phyloP scores from a whole-genome alignment of 352 stramenopile species.

The Phytopythium helicoides region DNA sequence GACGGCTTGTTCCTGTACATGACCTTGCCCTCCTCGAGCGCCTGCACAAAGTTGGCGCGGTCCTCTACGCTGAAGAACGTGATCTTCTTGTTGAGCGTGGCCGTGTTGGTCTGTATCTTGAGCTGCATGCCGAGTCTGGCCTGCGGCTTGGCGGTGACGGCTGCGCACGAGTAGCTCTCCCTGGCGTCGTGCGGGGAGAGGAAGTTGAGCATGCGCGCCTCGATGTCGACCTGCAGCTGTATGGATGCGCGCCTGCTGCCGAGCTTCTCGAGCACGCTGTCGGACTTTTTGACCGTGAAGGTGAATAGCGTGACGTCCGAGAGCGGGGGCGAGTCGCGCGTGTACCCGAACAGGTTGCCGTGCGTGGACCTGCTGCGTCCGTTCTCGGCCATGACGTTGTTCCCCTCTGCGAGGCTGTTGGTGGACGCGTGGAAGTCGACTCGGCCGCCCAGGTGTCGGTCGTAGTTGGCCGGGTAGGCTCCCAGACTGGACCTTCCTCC shows the following conservation, averaged over 20 bases:
- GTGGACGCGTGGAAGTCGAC: conserved; percentile 26
- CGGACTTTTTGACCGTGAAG: conserved; percentile 86
- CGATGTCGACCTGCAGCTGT: conserved; percentile 80
- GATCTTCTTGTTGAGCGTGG: conserved; percentile 83
- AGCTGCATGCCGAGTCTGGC: conserved; percentile 78
- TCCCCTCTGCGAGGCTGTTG: conserved; percentile 8
- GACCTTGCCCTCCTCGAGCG: conserved; percentile 79
- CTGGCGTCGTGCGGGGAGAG: conserved; percentile 68
- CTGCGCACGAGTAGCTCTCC: conserved; percentile 80
- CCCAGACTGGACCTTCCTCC: conserved; percentile 43
- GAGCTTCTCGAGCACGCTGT: conserved; percentile 80
- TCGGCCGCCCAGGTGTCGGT: conserved; percentile 29
- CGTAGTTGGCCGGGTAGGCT: conserved; percentile 26
- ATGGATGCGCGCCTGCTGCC: conserved; percentile 82
- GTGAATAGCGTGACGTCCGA: conserved; percentile 81
- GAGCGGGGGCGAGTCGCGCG: conserved; percentile 32
- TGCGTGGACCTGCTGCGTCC: conserved; percentile 64
- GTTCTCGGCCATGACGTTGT: conserved; percentile 59
- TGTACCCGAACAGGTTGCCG: conserved; percentile 76
- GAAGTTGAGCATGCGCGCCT: conserved; percentile 83
- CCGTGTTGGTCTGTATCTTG: conserved; percentile 78
- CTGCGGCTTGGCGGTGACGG: conserved; percentile 75
- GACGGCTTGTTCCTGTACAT: conserved; percentile 63
- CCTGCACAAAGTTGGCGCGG: conserved; percentile 77
- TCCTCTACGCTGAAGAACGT: conserved; percentile 83